These are phyloP conservation scores for Candida sanyiensis DNA, from an alignment of 805 yeast species.

Conservation along the genomic window DNA sequence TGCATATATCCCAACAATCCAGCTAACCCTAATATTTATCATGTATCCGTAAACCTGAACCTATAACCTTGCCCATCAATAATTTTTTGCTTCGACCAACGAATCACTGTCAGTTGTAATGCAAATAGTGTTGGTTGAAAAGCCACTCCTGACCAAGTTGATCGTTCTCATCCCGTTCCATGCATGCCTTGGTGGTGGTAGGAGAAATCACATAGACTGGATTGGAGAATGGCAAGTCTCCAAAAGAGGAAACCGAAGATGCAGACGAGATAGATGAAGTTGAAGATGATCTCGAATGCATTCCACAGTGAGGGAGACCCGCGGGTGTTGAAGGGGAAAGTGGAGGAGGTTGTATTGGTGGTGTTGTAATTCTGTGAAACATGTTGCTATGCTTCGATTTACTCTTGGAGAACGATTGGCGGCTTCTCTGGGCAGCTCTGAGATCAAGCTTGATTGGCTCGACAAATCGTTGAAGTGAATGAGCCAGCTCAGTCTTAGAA, in stretches of 20 bases:
- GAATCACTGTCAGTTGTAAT: no score
- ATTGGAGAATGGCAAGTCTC: no score
- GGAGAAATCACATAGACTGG: no score
- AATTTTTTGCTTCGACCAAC: no score
- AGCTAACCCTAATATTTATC: no score
- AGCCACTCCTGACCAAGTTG: no score
- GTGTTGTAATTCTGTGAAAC: slow-evolving; percentile 6
- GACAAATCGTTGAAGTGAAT: slow-evolving; percentile 65
- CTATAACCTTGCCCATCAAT: no score
- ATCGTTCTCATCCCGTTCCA: no score
- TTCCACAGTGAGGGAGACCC: neutral
- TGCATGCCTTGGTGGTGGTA: no score
- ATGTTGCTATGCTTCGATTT: slow-evolving; percentile 11
- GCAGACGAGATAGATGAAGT: slow-evolving; percentile 12
- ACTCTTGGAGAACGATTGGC: slow-evolving; percentile 13
- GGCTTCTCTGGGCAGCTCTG: slow-evolving; percentile 25
- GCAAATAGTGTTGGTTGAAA: no score
- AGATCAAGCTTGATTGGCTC: slow-evolving; percentile 59
- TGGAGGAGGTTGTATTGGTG: slow-evolving; percentile 9
- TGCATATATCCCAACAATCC: no score
- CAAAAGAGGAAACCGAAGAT: slow-evolving; percentile 11
- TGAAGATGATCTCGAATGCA: slow-evolving; percentile 13
- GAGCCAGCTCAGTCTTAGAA: slow-evolving; percentile 58
- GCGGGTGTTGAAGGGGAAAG: slow-evolving; percentile 11
- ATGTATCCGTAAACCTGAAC: no score